Evolutionary conservation across 768 basidiomycete species (phyloP), one percentile per base, ranked within the genome.

Genomic region (Tephrocybe sp.): DNA sequence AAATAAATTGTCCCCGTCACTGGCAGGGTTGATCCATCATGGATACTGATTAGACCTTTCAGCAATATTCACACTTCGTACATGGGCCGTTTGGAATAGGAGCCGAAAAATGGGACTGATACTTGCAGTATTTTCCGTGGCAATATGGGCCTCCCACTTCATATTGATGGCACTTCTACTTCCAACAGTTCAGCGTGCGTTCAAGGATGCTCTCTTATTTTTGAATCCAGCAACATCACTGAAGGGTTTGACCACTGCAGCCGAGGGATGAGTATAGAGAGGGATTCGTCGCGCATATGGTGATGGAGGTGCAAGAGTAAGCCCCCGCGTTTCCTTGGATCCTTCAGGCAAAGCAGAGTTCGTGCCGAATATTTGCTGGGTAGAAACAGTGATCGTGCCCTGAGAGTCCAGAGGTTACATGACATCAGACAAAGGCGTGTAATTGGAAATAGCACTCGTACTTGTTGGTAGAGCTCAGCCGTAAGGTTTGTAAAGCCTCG

Each of bases 211-310:
- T n/a, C 27, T 29, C 27, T 29, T 11, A 29, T 60, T 45, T 3
- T 61, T 54, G 57, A 72, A 78, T 11, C 52, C 57, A 70, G 71
- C 77, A 1, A 57, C 52, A 0, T 55, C 56, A 12, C 51, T 53
- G 45, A 66, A 40, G 3, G 62, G 57, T 23, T 59, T 54, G 2
- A 42, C 49, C 5, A 59, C 50, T 0, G 70, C 70, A 7, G 54
- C 58, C 30, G 79, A 73, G 3, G 84, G 83, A 57, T 84, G 82
- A 0, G 62, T 61, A 56, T 78, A 62, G 6, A 86, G 60, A 4
- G 84, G 84, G n/a, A 80, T 59, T n/a, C 80, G 76, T 1, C 80
- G 77, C 0, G 83, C 79, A 55, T 81, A 84, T 8, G 76, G 58
- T 0, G 82, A 85, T 19, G 80, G 76, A 0, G 80, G 77, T 2